Percentiles rank a stretch among this genome's conserved stretches.
Evolutionary conservation across 73 alveolate genomes (phyloP).

Genomic region (Breviolum minutum): DNA sequence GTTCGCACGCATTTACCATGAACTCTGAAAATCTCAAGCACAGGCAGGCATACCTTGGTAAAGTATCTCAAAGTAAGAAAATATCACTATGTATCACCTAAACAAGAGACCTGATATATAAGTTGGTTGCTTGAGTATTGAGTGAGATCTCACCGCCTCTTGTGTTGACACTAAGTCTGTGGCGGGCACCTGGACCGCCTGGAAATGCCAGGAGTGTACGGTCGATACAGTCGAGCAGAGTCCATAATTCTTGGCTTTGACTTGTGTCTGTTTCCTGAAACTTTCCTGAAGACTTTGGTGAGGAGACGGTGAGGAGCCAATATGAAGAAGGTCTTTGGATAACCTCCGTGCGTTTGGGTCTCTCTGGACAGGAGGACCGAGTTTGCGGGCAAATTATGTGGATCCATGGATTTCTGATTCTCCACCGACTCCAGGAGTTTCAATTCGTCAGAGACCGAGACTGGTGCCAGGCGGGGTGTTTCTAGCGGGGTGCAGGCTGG

Average conservation of each 20-base stretch:
- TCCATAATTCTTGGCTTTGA: too few relatives aligned
- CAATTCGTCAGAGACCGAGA: conserved; percentile 64
- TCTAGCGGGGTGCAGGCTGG: not conserved
- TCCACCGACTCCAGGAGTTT: conserved; percentile 8
- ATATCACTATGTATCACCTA: too few relatives aligned
- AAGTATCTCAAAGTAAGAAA: too few relatives aligned
- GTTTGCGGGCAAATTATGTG: not conserved
- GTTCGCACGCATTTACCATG: too few relatives aligned
- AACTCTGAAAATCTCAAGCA: too few relatives aligned
- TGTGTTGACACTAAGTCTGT: conserved; percentile 21
- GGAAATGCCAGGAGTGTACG: conserved; percentile 58
- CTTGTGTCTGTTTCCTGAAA: too few relatives aligned
- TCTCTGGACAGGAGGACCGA: conserved; percentile 50
- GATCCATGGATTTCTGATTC: not conserved
- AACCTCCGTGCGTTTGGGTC: conserved; percentile 67
- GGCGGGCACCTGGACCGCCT: conserved; percentile 63
- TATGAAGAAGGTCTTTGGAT: conserved; percentile 55
- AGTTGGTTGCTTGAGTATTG: not conserved
- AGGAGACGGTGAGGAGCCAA: conserved; percentile 58
- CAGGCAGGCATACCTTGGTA: too few relatives aligned
- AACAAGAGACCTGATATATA: too few relatives aligned
- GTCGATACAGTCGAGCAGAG: too few relatives aligned
- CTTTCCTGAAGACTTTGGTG: not conserved
- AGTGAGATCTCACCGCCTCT: not conserved
- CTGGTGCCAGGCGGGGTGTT: conserved; percentile 68